phyloP scores from a whole-genome alignment of 495 filamentous ascomycete genomes.

The Penicillium silybi region DNA sequence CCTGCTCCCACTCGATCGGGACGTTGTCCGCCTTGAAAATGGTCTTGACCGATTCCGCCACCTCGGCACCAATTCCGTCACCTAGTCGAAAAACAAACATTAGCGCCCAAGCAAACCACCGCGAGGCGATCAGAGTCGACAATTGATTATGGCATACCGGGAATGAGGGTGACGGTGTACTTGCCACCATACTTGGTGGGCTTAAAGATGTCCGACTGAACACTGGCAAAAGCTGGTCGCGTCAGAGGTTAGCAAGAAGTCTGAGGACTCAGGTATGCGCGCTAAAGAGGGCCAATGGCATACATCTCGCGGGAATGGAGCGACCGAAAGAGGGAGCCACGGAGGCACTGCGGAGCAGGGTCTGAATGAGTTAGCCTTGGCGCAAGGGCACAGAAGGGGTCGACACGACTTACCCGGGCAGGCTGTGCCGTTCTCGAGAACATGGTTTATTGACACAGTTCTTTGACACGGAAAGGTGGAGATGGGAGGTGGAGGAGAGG shows the following conservation, averaged over 20 bases:
- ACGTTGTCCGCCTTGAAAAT: slow-evolving; percentile 99
- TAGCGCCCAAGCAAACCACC: background rate
- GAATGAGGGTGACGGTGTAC: slow-evolving; percentile 97
- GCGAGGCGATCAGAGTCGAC: background rate
- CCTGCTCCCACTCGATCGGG: slow-evolving; percentile 96
- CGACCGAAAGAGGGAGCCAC: slow-evolving; percentile 33
- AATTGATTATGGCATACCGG: slow-evolving; percentile 50
- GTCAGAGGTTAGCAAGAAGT: slow-evolving; percentile 15
- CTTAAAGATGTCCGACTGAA: slow-evolving; percentile 90
- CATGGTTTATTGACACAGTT: slow-evolving; percentile 13
- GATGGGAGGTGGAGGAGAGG: slow-evolving; percentile 1
- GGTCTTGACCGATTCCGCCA: slow-evolving; percentile 95
- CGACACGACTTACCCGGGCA: slow-evolving; percentile 23
- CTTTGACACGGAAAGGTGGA: slow-evolving; percentile 3
- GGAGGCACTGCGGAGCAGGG: slow-evolving; percentile 40
- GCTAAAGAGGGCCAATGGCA: slow-evolving; percentile 14
- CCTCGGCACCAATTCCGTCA: slow-evolving; percentile 97
- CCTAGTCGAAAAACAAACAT: slow-evolving; percentile 39
- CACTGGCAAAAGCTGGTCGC: slow-evolving; percentile 59
- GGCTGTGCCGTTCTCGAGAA: slow-evolving; percentile 29
- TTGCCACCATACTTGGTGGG: slow-evolving; percentile 99
- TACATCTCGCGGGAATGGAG: slow-evolving; percentile 43
- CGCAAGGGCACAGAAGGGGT: slow-evolving; percentile 1
- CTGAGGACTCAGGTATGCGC: background rate
- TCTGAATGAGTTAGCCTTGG: slow-evolving; percentile 28